Conservation (phyloP, 176 grass and related monocot genomes). For the Saccharum spontaneum region DNA sequence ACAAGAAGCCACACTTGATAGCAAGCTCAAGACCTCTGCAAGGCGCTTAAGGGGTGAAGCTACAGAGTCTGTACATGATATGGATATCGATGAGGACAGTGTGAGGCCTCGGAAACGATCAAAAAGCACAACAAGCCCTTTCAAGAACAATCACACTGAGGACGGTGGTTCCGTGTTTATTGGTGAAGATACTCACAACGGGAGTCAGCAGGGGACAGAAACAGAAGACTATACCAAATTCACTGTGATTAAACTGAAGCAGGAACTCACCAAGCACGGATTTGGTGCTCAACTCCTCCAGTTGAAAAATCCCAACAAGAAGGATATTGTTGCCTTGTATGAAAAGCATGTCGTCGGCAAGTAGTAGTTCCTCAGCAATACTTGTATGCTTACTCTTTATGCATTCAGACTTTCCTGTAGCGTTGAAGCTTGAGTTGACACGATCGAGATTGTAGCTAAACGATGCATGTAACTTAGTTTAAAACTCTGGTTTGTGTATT, state of each 20-base stretch:
- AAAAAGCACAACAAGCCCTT: conserved; percentile 90
- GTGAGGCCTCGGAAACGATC: conserved; percentile 73
- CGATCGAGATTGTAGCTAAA: conserved; percentile 10
- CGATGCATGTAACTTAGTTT: conserved; percentile 4
- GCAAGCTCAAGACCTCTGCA: conserved; percentile 67
- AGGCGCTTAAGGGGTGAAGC: conserved; percentile 70
- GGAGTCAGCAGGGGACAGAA: conserved; percentile 52
- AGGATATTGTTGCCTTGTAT: conserved; percentile 87
- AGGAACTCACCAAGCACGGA: conserved; percentile 89
- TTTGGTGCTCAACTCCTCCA: conserved; percentile 85
- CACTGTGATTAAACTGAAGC: conserved; percentile 74
- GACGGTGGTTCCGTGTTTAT: conserved; percentile 82
- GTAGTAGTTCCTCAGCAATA: conserved; percentile 13
- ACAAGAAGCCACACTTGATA: conserved; percentile 85
- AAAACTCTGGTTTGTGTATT: conserved; percentile 5
- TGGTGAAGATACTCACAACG: conserved; percentile 50
- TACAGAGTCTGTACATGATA: conserved; percentile 92
- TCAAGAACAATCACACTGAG: conserved; percentile 58
- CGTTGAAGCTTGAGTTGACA: neutral
- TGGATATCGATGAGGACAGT: conserved; percentile 68
- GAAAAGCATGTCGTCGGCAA: conserved; percentile 74
- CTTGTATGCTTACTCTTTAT: neutral
- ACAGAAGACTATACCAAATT: conserved; percentile 79
- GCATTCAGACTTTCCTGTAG: conserved; percentile 18
- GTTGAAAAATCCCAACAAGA: conserved; percentile 92